Evolutionary conservation across 2,329 filamentous ascomycete genomes (phyloP).

Genomic region (Colletotrichum chrysophilum): DNA sequence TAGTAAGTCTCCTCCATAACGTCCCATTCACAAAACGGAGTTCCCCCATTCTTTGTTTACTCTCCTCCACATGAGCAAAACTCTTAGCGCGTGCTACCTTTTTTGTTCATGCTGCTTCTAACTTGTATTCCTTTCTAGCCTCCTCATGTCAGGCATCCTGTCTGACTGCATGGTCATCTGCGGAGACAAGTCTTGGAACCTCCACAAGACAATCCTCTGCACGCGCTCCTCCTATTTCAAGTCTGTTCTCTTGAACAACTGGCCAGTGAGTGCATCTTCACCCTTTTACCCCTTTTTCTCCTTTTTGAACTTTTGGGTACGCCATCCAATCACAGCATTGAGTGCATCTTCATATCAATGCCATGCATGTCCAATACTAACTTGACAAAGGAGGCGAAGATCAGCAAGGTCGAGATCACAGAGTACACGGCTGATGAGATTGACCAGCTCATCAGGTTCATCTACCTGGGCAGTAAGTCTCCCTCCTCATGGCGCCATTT

Average conservation of each 20-base stretch:
- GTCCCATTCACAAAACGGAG: background rate
- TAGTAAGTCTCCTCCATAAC: background rate
- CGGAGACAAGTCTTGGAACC: background rate
- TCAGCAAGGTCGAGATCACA: background rate
- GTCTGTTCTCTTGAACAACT: background rate
- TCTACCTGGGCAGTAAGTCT: background rate
- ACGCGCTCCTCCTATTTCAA: background rate
- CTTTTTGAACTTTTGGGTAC: background rate
- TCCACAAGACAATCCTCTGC: background rate
- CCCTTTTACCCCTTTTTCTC: background rate
- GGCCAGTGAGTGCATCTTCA: background rate
- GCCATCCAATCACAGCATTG: background rate
- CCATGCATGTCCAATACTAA: accelerated
- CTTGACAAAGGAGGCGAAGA: background rate
- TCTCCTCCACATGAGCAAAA: background rate
- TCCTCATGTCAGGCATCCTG: background rate
- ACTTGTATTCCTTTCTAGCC: background rate
- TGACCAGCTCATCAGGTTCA: background rate
- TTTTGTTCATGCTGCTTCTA: background rate
- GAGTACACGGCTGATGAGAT: background rate
- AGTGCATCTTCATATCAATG: background rate
- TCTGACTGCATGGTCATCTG: background rate
- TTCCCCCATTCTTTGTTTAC: background rate
- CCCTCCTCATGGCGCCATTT: background rate
- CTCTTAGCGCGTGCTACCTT: accelerated